These are phyloP conservation scores for Carpinus viminea DNA, from an alignment of 306 rosid species.

Conservation along the genomic window DNA sequence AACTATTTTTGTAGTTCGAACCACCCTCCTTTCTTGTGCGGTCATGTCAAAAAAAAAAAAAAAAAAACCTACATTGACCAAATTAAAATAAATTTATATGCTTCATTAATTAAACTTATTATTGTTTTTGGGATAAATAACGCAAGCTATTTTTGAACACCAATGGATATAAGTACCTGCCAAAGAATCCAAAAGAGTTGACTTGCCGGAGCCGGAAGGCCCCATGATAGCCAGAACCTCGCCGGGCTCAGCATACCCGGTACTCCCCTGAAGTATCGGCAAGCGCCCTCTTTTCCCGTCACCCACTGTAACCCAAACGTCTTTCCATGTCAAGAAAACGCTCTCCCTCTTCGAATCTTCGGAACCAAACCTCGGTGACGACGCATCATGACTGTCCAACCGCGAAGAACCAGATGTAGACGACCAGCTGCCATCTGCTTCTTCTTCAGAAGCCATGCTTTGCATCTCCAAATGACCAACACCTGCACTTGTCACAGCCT, in stretches of 20 bases:
- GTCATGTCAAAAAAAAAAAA: no score
- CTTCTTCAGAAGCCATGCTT: conserved; percentile 16
- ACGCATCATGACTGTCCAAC: neutral
- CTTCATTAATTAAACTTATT: no score
- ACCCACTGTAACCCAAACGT: conserved; percentile 34
- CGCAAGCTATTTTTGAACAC: no score
- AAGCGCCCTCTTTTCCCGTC: conserved; percentile 19
- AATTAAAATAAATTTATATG: no score
- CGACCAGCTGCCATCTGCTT: neutral
- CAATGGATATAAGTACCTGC: conserved; percentile 36
- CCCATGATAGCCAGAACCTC: conserved; percentile 79
- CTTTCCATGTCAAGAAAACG: conserved; percentile 36
- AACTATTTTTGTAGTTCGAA: no score
- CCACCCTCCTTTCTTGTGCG: no score
- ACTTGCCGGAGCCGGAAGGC: conserved; percentile 81
- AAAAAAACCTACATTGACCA: no score
- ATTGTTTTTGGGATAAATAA: no score
- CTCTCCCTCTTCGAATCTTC: neutral
- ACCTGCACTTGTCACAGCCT: neutral
- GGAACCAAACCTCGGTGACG: neutral
- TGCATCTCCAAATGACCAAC: neutral
- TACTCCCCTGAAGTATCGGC: conserved; percentile 36
- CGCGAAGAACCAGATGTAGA: neutral
- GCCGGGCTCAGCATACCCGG: conserved; percentile 64
- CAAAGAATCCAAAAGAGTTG: conserved; percentile 71